Evolutionary conservation across 2,329 filamentous ascomycete species (phyloP).

Genomic region (Rugonectria rugulosa): DNA sequence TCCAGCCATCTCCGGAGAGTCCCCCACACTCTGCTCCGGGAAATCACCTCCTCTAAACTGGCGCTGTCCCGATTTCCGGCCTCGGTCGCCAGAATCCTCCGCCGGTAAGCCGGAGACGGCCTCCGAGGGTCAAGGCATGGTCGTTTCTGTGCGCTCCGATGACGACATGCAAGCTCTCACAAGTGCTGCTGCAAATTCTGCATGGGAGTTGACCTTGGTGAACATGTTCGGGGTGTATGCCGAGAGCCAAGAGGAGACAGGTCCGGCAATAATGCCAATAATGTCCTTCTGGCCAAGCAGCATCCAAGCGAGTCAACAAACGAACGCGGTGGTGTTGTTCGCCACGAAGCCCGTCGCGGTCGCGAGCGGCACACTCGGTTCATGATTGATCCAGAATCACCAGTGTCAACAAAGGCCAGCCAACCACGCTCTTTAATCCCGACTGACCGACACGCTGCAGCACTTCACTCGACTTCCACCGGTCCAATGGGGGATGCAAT

Average conservation of each 20-base stretch:
- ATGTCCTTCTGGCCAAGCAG: background rate
- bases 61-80: slow-evolving; percentile 18
- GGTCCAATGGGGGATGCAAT: slow-evolving; percentile 24
- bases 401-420: slow-evolving; percentile 19
- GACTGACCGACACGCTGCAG: slow-evolving; percentile 29
- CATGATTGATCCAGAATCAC: slow-evolving; percentile 5
- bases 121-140: slow-evolving; percentile 3
- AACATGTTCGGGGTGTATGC: slow-evolving; percentile 17
- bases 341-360: slow-evolving; percentile 10
- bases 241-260: slow-evolving; percentile 4
- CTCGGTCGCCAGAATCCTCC: slow-evolving; percentile 10
- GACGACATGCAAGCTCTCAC: slow-evolving; percentile 1
- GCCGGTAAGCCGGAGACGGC: slow-evolving; percentile 11
- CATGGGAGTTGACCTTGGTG: slow-evolving; percentile 4
- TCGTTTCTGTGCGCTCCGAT: background rate
- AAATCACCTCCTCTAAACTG: slow-evolving; percentile 1
- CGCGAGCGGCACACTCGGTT: slow-evolving; percentile 7
- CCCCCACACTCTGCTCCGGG: slow-evolving; percentile 32
- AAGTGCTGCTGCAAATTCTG: background rate
- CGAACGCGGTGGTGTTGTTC: slow-evolving; percentile 11
- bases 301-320: slow-evolving; percentile 12
- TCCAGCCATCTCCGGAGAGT: slow-evolving; percentile 22
- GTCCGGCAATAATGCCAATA: slow-evolving; percentile 1
- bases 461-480: slow-evolving; percentile 25
- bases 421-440: slow-evolving; percentile 22